phyloP scores from a whole-genome alignment of 2,329 filamentous ascomycete species.

The Colletotrichum cuscutae region DNA sequence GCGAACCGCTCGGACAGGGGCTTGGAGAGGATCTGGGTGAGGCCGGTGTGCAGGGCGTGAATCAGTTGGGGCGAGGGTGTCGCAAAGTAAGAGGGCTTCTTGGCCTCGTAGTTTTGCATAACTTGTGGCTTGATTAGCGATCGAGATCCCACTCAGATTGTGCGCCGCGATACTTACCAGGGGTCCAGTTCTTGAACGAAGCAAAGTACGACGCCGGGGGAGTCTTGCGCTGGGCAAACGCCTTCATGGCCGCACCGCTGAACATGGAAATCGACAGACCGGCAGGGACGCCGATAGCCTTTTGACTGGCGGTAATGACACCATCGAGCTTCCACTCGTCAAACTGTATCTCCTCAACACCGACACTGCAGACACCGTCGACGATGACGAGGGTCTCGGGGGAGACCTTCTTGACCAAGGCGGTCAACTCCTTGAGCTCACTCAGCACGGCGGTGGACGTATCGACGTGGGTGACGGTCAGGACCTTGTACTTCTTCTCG shows the following conservation, averaged over 20 bases:
- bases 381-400: conserved; percentile 92
- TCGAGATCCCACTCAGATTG: background rate
- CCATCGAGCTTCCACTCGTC: conserved; percentile 94
- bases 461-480: conserved; percentile 97
- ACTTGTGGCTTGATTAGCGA: conserved; percentile 58
- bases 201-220: conserved; percentile 92
- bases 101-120: conserved; percentile 99
- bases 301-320: conserved; percentile 94
- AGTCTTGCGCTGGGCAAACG: conserved; percentile 82
- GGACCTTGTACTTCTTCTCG: conserved; percentile 91
- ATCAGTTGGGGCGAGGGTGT: conserved; percentile 95
- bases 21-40: conserved; percentile 85
- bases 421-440: conserved; percentile 85
- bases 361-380: conserved; percentile 97
- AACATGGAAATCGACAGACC: conserved; percentile 95
- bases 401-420: conserved; percentile 85
- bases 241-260: conserved; percentile 86
- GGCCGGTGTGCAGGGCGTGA: conserved; percentile 88
- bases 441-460: conserved; percentile 96
- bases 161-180: conserved; percentile 66
- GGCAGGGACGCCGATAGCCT: conserved; percentile 95
- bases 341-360: conserved; percentile 94
- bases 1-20: conserved; percentile 87
- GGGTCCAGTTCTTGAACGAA: conserved; percentile 96
- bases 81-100: conserved; percentile 97